phyloP scores from a whole-genome alignment of 169 alveolate genomes.

The Babesia ovata region DNA sequence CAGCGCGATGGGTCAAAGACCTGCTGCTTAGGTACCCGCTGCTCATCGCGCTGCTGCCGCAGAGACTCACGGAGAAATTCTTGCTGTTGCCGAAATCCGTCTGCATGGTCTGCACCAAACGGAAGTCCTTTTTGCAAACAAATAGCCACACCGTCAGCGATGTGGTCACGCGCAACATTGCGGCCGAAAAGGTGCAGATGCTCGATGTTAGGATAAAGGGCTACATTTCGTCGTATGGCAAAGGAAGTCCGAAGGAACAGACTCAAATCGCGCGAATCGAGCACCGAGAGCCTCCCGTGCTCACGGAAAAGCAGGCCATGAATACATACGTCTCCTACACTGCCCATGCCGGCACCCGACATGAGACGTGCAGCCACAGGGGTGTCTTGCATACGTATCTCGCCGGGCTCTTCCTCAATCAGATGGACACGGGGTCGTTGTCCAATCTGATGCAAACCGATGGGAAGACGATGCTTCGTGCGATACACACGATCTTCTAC shows the following conservation, averaged over 20 bases:
- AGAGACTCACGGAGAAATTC: conserved; percentile 16
- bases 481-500: conserved; percentile 48
- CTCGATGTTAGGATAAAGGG: background rate
- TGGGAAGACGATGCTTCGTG: conserved; percentile 25
- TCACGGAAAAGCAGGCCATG: conserved; percentile 51
- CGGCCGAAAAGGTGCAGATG: conserved; percentile 8
- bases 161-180: conserved; percentile 7
- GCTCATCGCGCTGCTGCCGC: conserved; percentile 56
- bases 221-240: background rate
- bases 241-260: background rate
- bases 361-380: conserved; percentile 56
- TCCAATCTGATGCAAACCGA: conserved; percentile 26
- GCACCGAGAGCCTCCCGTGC: conserved; percentile 43
- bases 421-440: conserved; percentile 21
- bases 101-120: conserved; percentile 61
- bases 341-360: conserved; percentile 34
- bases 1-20: conserved; percentile 4
- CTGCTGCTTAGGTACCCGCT: conserved; percentile 60
- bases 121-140: conserved; percentile 11
- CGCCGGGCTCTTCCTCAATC: conserved; percentile 42
- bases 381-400: conserved; percentile 55
- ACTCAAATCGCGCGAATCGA: conserved; percentile 8
- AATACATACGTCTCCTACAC: conserved; percentile 38
- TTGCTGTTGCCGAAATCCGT: conserved; percentile 60
- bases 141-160: conserved; percentile 21